These are phyloP conservation scores for Paramecium sonneborni DNA, from an alignment of 73 alveolate genomes.

Conservation along the genomic window DNA sequence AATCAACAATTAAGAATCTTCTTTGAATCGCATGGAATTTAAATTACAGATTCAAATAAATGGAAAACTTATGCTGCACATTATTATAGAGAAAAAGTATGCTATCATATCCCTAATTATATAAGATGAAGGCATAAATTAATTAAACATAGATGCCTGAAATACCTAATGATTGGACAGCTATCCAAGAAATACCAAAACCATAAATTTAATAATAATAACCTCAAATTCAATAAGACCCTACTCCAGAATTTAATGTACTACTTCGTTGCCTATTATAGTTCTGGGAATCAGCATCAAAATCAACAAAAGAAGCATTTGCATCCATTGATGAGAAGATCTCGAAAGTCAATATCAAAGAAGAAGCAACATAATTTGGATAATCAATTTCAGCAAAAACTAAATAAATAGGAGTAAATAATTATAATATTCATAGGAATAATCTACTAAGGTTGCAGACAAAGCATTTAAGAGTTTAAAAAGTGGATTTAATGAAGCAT, in stretches of 20 bases:
- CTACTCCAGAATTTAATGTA: neutral
- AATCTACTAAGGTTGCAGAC: neutral
- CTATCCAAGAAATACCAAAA: neutral
- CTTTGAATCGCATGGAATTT: neutral
- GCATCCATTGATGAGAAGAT: neutral
- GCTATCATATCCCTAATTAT: neutral
- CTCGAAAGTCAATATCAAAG: neutral
- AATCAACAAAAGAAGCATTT: neutral
- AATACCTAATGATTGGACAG: slow-evolving; percentile 7
- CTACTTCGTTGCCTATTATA: neutral
- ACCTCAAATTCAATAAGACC: neutral
- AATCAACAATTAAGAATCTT: neutral
- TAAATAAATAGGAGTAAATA: slow-evolving; percentile 7
- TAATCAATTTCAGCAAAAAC: neutral
- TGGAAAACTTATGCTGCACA: neutral
- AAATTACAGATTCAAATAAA: neutral
- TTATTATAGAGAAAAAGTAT: neutral
- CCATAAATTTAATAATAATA: neutral
- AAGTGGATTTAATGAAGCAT: slow-evolving; percentile 26
- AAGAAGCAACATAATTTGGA: neutral
- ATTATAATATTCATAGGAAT: neutral
- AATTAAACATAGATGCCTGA: neutral
- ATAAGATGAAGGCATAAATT: neutral
- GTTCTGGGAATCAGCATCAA: neutral
- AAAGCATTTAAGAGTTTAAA: neutral